Percentiles rank a stretch among this genome's conserved stretches.
Conservation (phyloP, 805 yeast genomes). For the Candida takata region DNA sequence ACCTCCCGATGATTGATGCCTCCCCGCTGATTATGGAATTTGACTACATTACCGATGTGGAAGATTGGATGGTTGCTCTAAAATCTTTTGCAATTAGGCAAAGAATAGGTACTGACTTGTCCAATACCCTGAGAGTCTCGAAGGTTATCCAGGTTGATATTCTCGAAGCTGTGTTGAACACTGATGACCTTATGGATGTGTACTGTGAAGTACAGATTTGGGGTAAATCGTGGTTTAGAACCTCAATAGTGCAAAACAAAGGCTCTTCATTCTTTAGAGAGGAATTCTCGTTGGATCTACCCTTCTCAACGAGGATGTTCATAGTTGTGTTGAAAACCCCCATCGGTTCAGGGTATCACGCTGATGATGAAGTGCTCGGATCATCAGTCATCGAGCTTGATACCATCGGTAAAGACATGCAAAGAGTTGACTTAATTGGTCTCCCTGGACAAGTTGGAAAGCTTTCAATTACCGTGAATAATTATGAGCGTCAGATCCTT, state of each 20-base stretch:
- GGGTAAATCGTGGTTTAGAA: slow-evolving; percentile 71
- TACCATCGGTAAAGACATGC: slow-evolving; percentile 15
- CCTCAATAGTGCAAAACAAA: slow-evolving; percentile 47
- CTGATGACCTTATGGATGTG: slow-evolving; percentile 21
- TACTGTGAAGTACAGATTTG: slow-evolving; percentile 72
- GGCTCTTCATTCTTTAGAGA: slow-evolving; percentile 80
- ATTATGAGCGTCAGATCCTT: slow-evolving; percentile 50
- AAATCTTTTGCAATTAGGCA: slow-evolving; percentile 58
- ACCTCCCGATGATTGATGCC: slow-evolving; percentile 17
- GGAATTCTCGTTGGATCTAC: slow-evolving; percentile 54
- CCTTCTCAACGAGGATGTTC: slow-evolving; percentile 43
- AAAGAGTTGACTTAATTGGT: slow-evolving; percentile 39
- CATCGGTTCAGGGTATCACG: slow-evolving; percentile 7
- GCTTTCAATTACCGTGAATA: slow-evolving; percentile 42
- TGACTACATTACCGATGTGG: slow-evolving; percentile 61
- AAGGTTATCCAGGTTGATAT: slow-evolving; percentile 50
- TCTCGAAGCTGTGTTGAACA: slow-evolving; percentile 56
- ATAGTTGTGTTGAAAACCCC: slow-evolving; percentile 39
- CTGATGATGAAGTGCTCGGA: slow-evolving; percentile 31
- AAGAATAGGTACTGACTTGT: slow-evolving; percentile 26
- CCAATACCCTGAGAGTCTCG: slow-evolving; percentile 41
- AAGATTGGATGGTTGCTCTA: slow-evolving; percentile 70
- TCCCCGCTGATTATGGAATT: slow-evolving; percentile 48
- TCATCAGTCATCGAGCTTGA: slow-evolving; percentile 6
- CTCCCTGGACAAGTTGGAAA: slow-evolving; percentile 46